Conservation (phyloP, 1,284 basidiomycete genomes). For the Xerocomus cyaneibrunnescens region DNA sequence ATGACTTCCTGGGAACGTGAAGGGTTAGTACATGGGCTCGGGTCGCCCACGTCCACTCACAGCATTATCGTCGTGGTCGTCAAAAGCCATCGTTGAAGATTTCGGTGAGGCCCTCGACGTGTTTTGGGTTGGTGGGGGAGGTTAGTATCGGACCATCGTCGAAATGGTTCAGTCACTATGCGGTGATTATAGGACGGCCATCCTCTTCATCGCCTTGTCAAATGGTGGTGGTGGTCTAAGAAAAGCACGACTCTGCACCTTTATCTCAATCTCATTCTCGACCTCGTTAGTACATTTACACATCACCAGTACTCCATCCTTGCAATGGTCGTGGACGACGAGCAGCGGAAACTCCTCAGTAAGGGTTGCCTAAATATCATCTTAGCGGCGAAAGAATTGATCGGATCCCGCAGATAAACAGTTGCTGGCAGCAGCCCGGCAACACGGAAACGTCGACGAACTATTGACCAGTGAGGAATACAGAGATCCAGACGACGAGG, state of each 20-base stretch:
- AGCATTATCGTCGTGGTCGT: constrained; percentile 5
- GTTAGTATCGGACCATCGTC: not conserved
- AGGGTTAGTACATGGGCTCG: constrained; percentile 5
- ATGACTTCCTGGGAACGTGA: constrained; percentile 21
- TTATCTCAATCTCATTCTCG: not conserved
- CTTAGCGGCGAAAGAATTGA: not conserved
- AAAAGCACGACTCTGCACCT: not conserved
- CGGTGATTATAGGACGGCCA: no score
- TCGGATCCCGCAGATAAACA: constrained; percentile 27
- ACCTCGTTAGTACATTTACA: not conserved
- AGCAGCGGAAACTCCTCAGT: constrained; percentile 24
- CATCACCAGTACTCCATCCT: not conserved
- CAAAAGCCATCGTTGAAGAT: constrained; percentile 11
- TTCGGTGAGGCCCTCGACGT: not conserved
- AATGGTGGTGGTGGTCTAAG: not conserved
- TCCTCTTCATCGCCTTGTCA: not conserved
- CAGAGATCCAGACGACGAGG: constrained; percentile 21
- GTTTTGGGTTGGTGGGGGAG: not conserved
- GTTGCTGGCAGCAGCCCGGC: constrained; percentile 27
- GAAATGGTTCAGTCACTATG: not conserved
- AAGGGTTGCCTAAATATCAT: not conserved
- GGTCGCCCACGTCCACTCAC: constrained; percentile 7
- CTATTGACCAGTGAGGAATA: constrained; percentile 19
- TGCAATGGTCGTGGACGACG: constrained; percentile 18
- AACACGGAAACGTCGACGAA: constrained; percentile 30